Base-by-base conservation (phyloP, 495 filamentous ascomycete species). In the Trichoderma asperelloides region DNA sequence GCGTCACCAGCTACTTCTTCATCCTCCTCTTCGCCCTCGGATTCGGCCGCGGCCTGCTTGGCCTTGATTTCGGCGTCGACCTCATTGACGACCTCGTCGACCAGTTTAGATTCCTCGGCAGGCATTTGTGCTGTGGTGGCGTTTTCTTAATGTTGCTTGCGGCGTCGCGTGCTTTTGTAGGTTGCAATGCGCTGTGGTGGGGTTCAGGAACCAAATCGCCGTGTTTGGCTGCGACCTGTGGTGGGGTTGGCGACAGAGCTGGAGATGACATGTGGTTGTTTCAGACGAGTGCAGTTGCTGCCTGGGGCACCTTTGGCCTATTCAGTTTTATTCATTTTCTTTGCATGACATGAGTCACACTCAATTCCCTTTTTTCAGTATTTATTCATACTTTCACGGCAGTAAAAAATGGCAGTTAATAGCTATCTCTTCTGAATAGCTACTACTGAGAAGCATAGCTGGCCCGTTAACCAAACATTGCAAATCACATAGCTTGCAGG, bases 81-180 rank as follows among this genome's bases (percentile, higher is more conserved):
- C n/a, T 74, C 67, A 40, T 65, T 72, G 23, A 68, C 68, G 41
- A 71, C 68, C 66, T 70, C 66, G 62, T 82, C 80, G 66, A 78
- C 74, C 63, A 72, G 74, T 68, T 83, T 85, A 9, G 80, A 82
- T 66, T 83, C 79, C 69, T 82, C 79, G 37, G 71, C 64, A 7
- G 82, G 72, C 83, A 84, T 84, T 67, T 51, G 47, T 51, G 47
- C 47, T n/a, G 47, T 51, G 47, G 18, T 45, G 18, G 41, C 41
- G 4, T 55, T 21, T 11, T n/a, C n/a, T 21, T n/a, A 0, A 7
- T 15, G 13, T 47, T 47, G 9, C 43, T 47, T 37, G 33, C 33
- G 49, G 3, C 47, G 47, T 51, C 49, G 49, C 49, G 49, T 55
- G 49, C 43, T 4, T 47, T 27, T 60, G 15, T 3, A 21, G 27